Percentiles rank a stretch among this genome's conserved stretches.
Conservation (phyloP, 2,329 filamentous ascomycete genomes). For the Onygena corvina region DNA sequence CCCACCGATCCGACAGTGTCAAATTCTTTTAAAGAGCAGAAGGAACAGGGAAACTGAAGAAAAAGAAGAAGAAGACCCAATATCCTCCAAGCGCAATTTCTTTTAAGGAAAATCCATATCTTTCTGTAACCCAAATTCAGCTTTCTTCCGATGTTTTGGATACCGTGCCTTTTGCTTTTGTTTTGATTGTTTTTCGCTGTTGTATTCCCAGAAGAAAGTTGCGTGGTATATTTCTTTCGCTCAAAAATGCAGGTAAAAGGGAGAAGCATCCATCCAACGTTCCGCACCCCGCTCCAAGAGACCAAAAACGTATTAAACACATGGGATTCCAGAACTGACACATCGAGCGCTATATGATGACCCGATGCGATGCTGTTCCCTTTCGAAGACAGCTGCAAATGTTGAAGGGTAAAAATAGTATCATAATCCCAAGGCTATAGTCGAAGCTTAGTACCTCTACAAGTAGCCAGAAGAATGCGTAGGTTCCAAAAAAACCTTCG, state of each 20-base stretch:
- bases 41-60: no score
- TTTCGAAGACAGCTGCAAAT: not conserved
- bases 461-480: not conserved
- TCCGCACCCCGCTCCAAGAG: slow-evolving; percentile 6
- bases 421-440: not conserved
- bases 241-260: slow-evolving; percentile 7
- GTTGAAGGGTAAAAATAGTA: not conserved
- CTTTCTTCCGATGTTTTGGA: slow-evolving; percentile 11
- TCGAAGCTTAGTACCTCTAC: not conserved
- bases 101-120: slow-evolving; percentile 3
- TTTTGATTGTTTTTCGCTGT: slow-evolving; percentile 8
- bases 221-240: slow-evolving; percentile 5
- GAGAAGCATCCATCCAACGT: not conserved
- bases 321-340: not conserved
- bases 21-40: slow-evolving; percentile 9
- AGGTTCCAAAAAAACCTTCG: not conserved
- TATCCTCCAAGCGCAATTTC: not conserved
- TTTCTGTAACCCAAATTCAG: slow-evolving; percentile 11
- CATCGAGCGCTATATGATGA: not conserved
- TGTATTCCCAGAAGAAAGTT: slow-evolving; percentile 7
- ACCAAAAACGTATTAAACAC: slow-evolving; percentile 3
- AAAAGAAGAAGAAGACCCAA: slow-evolving; percentile 4
- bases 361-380: not conserved
- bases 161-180: slow-evolving; percentile 8
- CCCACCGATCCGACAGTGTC: slow-evolving; percentile 11